Conservation (phyloP, 2,329 filamentous ascomycete genomes). For the Penicillium fuscoglaucum region DNA sequence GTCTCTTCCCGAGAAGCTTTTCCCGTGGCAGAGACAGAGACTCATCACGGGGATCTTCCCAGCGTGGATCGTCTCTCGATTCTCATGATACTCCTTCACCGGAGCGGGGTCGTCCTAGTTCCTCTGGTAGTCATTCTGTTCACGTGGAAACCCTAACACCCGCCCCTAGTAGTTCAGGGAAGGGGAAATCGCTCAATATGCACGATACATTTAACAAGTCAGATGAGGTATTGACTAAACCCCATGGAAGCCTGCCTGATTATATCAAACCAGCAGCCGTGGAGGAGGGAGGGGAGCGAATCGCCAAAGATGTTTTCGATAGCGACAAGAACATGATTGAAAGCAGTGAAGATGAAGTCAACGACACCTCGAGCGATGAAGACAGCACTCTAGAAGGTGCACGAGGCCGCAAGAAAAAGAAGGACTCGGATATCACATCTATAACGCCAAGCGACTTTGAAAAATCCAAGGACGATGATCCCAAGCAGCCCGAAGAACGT, state of each 20-base stretch:
- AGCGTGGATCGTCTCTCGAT: conserved; percentile 42
- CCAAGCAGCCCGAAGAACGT: conserved; percentile 79
- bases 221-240: conserved; percentile 66
- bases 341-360: conserved; percentile 64
- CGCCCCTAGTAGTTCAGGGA: conserved; percentile 48
- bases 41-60: conserved; percentile 42
- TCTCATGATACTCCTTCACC: conserved; percentile 34
- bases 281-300: conserved; percentile 48
- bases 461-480: conserved; percentile 42
- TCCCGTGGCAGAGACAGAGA: conserved; percentile 38
- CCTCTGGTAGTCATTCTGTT: conserved; percentile 43
- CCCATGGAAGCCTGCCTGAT: conserved; percentile 62
- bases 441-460: conserved; percentile 27
- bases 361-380: conserved; percentile 64
- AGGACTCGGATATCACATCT: conserved; percentile 29
- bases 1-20: conserved; percentile 36
- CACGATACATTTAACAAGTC: conserved; percentile 70
- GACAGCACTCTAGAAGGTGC: conserved; percentile 45
- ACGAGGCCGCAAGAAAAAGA: conserved; percentile 31
- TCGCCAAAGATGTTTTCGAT: conserved; percentile 70
- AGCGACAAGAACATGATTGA: conserved; percentile 64
- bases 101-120: conserved; percentile 32
- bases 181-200: conserved; percentile 65
- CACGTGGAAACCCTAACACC: conserved; percentile 4
- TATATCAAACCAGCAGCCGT: conserved; percentile 56